These are phyloP conservation scores for Capsicum chinense DNA, from an alignment of 257 asterid genomes.

Conservation along the genomic window DNA sequence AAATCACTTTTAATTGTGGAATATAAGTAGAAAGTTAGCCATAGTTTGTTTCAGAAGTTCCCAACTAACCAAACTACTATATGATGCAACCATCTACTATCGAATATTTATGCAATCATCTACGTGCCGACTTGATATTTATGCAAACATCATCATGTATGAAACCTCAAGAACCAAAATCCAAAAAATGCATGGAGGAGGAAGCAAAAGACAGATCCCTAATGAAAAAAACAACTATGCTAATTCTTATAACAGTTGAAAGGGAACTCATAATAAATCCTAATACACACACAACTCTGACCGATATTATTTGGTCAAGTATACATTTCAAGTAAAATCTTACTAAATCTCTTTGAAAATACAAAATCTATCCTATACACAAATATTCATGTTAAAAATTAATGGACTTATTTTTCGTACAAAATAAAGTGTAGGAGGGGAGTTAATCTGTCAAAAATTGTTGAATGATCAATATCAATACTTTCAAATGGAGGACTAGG, in stretches of 20 bases:
- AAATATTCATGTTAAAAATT: conserved; percentile 11
- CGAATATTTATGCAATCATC: background rate
- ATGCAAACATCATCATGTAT: background rate
- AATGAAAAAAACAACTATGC: conserved; percentile 43
- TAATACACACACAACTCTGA: conserved; percentile 74
- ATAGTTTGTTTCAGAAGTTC: conserved; percentile 1
- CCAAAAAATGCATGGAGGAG: conserved; percentile 41
- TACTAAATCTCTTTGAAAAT: background rate
- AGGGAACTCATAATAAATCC: conserved; percentile 74
- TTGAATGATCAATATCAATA: conserved; percentile 62
- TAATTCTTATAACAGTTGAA: conserved; percentile 57
- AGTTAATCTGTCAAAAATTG: conserved; percentile 60
- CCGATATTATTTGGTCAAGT: conserved; percentile 78
- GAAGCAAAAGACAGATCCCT: conserved; percentile 40
- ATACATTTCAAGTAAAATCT: conserved; percentile 71
- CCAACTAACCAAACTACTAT: background rate
- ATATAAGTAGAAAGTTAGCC: background rate
- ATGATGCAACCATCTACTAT: background rate
- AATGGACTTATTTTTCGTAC: conserved; percentile 26
- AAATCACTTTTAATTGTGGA: background rate
- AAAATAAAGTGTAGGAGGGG: conserved; percentile 59
- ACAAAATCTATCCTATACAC: background rate
- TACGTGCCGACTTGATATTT: background rate
- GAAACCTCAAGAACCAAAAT: conserved; percentile 41
- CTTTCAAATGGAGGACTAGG: conserved; percentile 92